phyloP scores from a whole-genome alignment of 2,329 filamentous ascomycete species.

The Phialocephala sp. region DNA sequence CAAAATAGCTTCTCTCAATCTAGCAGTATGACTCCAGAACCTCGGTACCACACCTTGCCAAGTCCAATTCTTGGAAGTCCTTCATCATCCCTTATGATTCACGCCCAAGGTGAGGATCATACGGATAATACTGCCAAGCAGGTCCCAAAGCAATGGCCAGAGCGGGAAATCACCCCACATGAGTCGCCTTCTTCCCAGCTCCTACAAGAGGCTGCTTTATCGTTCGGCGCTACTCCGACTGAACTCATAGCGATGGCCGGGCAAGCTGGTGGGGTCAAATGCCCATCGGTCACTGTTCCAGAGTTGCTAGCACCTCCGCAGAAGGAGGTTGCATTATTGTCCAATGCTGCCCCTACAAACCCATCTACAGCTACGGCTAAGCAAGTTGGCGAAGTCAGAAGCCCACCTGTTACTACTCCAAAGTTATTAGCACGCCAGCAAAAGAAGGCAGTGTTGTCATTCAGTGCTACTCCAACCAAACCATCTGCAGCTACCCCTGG shows the following conservation, averaged over 20 bases:
- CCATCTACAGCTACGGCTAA: no score
- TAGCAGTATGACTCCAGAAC: background rate
- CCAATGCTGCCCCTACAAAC: no score
- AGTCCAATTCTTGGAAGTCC: slow-evolving; percentile 20
- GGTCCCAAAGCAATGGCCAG: background rate
- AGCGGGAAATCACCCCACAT: background rate
- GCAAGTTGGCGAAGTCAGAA: no score
- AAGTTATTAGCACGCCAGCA: no score
- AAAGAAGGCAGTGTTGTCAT: no score
- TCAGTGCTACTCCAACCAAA: no score
- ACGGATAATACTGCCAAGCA: background rate
- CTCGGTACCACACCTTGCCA: slow-evolving; percentile 7
- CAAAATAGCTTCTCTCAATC: background rate
- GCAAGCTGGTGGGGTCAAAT: background rate
- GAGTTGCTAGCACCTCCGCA: background rate
- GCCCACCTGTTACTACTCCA: no score
- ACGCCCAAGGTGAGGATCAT: background rate
- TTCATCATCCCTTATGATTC: background rate
- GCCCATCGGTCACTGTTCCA: background rate
- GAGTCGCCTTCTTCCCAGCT: background rate
- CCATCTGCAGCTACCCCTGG: no score
- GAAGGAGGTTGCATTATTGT: no score
- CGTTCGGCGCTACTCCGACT: background rate
- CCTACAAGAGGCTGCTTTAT: background rate
- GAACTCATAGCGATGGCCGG: background rate